Evolutionary conservation across 2,329 filamentous ascomycete genomes (phyloP).

Genomic region (Xylaria sp.): DNA sequence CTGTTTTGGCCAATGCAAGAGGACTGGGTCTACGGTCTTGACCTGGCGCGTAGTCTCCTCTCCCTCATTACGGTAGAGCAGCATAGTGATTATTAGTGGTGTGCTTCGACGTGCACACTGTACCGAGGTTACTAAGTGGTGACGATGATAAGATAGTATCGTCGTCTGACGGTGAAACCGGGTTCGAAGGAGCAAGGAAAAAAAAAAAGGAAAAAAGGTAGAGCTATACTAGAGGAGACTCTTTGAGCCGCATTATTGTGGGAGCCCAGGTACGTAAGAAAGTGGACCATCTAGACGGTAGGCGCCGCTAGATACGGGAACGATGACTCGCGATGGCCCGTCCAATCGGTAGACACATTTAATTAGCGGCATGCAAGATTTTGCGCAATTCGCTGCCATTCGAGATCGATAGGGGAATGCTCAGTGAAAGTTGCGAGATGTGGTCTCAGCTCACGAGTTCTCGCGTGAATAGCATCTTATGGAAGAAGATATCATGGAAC

Average conservation of each 20-base stretch:
- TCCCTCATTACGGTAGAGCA: not conserved
- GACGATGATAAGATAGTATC: conserved; percentile 3
- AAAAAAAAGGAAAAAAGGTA: conserved; percentile 10
- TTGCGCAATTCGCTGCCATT: not conserved
- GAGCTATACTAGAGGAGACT: conserved; percentile 3
- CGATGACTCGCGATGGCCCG: conserved; percentile 23
- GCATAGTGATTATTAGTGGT: not conserved
- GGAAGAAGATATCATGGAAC: not conserved
- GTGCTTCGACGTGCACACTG: conserved; percentile 11
- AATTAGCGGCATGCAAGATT: too few relatives aligned
- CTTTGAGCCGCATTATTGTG: conserved; percentile 16
- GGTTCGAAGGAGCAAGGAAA: not conserved
- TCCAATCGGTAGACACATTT: not conserved
- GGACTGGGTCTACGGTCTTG: not conserved
- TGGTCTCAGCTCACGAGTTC: not conserved
- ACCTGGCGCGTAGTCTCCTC: conserved; percentile 1
- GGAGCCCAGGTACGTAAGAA: not conserved
- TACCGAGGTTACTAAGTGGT: conserved; percentile 1
- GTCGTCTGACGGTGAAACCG: conserved; percentile 3
- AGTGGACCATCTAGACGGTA: conserved; percentile 18
- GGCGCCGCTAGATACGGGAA: conserved; percentile 13
- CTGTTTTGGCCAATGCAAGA: conserved; percentile 5
- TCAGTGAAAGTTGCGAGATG: too few relatives aligned
- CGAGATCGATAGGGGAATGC: not conserved
- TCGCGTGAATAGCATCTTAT: not conserved